A percentile compares a stretch with the other conserved stretches of the same genome.
Evolutionary conservation across 129 eudicot species (phyloP).

Genomic region (Rutidosis leptorrhynchoides): DNA sequence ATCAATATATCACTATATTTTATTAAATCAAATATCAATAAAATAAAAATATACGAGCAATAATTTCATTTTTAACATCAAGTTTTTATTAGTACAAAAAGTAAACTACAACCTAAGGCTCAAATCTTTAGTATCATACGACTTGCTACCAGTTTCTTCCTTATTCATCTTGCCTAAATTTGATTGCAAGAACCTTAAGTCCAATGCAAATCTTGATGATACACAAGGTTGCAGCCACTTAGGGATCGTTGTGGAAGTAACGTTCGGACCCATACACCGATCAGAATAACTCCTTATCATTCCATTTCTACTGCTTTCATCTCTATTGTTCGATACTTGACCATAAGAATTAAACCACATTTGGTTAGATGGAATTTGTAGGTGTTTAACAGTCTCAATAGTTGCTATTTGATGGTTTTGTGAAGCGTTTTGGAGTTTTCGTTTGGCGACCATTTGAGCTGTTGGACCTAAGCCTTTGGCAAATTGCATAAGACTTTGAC

Average conservation of each 20-base stretch:
- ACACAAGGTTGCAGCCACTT: slow-evolving; percentile 3
- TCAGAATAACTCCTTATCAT: slow-evolving; percentile 10
- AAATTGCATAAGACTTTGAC: slow-evolving; percentile 59
- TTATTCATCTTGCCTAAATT: slow-evolving; percentile 45
- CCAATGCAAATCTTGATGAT: slow-evolving; percentile 36
- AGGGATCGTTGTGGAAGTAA: slow-evolving; percentile 8
- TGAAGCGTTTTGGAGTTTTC: slow-evolving; percentile 40
- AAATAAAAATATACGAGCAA: background rate
- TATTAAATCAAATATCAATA: no score
- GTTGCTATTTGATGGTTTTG: background rate
- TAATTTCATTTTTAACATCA: background rate
- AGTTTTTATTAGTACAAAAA: background rate
- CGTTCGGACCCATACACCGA: slow-evolving; percentile 12
- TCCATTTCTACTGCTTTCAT: slow-evolving; percentile 13
- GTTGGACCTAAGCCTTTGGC: slow-evolving; percentile 79
- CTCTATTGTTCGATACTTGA: background rate
- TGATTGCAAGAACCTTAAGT: slow-evolving; percentile 46
- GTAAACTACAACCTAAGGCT: slow-evolving; percentile 6
- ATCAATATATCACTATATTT: no score
- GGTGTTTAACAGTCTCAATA: slow-evolving; percentile 1
- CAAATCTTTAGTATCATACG: slow-evolving; percentile 21
- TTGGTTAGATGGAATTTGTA: slow-evolving; percentile 9
- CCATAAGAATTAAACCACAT: slow-evolving; percentile 20
- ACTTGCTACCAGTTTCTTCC: slow-evolving; percentile 9
- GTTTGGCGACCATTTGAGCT: slow-evolving; percentile 69